phyloP scores from a whole-genome alignment of 2,329 filamentous ascomycete species.

The Didymella segeticola region DNA sequence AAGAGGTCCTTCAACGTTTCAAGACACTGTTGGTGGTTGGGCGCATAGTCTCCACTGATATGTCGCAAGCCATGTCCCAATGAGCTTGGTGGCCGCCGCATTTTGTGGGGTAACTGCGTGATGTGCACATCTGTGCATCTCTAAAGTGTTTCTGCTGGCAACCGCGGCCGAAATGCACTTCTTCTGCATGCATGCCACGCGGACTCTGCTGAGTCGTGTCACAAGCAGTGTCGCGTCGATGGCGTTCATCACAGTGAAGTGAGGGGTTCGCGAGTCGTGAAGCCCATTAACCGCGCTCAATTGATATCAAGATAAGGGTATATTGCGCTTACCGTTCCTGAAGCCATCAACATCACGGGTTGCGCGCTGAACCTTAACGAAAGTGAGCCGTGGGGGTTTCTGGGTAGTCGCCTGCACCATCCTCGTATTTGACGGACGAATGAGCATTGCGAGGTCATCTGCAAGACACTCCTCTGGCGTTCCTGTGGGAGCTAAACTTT shows the following conservation, averaged over 20 bases:
- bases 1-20: conserved; percentile 16
- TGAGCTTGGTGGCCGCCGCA: conserved; percentile 26
- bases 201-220: conserved; percentile 12
- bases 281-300: conserved; percentile 18
- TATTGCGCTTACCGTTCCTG: conserved; percentile 35
- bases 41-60: conserved; percentile 17
- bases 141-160: conserved; percentile 20
- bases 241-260: not conserved
- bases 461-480: conserved; percentile 13
- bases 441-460: conserved; percentile 11
- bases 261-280: conserved; percentile 12
- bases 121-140: conserved; percentile 16
- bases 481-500: conserved; percentile 19
- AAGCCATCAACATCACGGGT: conserved; percentile 27
- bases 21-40: conserved; percentile 9
- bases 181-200: conserved; percentile 17
- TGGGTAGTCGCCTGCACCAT: conserved; percentile 12
- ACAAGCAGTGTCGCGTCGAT: not conserved
- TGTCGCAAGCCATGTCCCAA: conserved; percentile 31
- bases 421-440: conserved; percentile 17
- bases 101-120: conserved; percentile 34
- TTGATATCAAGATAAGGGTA: conserved; percentile 19
- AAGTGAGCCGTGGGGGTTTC: conserved; percentile 39
- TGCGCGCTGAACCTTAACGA: conserved; percentile 23
- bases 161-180: conserved; percentile 26